Base-by-base conservation (phyloP, 2,329 filamentous ascomycete species). In the Bipolaris oryzae region DNA sequence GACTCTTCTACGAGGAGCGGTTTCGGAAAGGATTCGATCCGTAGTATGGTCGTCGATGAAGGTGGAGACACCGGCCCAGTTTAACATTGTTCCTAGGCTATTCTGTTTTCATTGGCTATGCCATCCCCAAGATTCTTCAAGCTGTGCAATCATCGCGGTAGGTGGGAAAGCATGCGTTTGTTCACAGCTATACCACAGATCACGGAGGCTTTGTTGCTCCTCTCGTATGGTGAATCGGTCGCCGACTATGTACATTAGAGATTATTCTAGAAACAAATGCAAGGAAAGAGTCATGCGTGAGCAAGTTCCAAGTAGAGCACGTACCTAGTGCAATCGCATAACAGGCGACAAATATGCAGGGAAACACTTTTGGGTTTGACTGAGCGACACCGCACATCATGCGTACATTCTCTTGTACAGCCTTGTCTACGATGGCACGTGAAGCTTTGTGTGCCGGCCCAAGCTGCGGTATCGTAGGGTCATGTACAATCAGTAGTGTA, bases 61-160 rank as follows among this genome's bases (percentile, higher is more conserved):
- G 20, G 15, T 7, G 10, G n/a, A 44, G 18, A 44, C n/a, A 16
- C 10, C n/a, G 11, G n/a, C 16, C n/a, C 6, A 18, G n/a, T 33
- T 33, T 25, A 13, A 15, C 20, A 16, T 44, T 28, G 9, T 31
- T n/a, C 13, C n/a, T 10, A 28, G 23, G 13, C n/a, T 21, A 4
- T 38, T 16, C 21, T 3, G 7, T 7, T 42, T 20, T 61, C 37
- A 60, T 10, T 34, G 33, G 45, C 50, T 52, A 13, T 65, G 52
- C 72, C 72, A 74, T 4, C 72, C 71, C 73, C 73, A 75, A 11
- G 73, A 73, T n/a, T 74, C 71, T 39, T 75, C 73, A 3, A 75
- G 64, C 34, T 74, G 73, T 18, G 62, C 56, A 9, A 71, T 69
- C 10, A 70, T 68, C 15, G 70, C 58, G 20, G 72, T 74, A 11